These are phyloP conservation scores for Ulota crispa DNA, from an alignment of 225 moss, liverwort and hornwort genomes.

Conservation along the genomic window DNA sequence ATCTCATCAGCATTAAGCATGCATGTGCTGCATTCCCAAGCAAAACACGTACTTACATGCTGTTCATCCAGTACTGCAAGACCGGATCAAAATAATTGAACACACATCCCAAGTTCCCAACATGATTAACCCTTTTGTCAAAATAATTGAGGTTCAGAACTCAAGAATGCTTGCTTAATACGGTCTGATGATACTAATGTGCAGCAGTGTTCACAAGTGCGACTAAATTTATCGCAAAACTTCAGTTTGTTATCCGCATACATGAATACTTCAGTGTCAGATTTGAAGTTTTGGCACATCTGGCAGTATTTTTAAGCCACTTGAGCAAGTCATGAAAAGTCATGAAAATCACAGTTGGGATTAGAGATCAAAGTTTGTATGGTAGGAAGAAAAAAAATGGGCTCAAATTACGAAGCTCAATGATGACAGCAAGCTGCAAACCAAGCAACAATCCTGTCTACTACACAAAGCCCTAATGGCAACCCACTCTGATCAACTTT, in stretches of 20 bases:
- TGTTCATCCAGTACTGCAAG: neutral
- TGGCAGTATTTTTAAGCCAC: too few relatives aligned
- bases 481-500: conserved; percentile 12
- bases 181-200: neutral
- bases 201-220: too few relatives aligned
- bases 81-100: conserved; percentile 27
- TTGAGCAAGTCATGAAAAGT: too few relatives aligned
- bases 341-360: too few relatives aligned
- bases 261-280: too few relatives aligned
- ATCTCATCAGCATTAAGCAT: neutral
- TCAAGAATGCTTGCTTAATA: neutral
- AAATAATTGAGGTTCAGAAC: conserved; percentile 22
- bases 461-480: neutral
- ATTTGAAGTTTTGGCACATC: too few relatives aligned
- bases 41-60: conserved; percentile 11
- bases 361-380: neutral
- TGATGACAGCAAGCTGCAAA: conserved; percentile 33
- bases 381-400: neutral
- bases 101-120: conserved; percentile 10
- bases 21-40: neutral
- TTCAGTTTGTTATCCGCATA: too few relatives aligned
- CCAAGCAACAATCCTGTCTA: conserved; percentile 19
- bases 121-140: neutral
- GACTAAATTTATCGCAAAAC: too few relatives aligned
- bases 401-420: conserved; percentile 23